A percentile compares a stretch with the other conserved stretches of the same genome.
These are phyloP conservation scores for Primulina eburnea DNA, from an alignment of 257 asterid genomes.

Conservation along the genomic window DNA sequence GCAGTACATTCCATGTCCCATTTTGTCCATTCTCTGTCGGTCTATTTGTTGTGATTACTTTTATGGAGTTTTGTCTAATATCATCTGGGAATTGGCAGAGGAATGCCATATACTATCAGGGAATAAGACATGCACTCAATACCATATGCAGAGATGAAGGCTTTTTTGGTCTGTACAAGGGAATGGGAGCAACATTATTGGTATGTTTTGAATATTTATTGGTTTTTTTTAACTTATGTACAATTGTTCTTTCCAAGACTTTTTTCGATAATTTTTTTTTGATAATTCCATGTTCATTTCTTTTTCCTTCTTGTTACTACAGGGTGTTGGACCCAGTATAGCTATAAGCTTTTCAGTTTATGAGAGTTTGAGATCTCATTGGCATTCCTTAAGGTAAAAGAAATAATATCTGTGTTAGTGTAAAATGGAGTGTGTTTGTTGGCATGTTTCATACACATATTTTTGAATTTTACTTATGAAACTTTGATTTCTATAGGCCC, in stretches of 20 bases:
- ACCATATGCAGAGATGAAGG: slow-evolving; percentile 96
- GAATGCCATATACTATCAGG: slow-evolving; percentile 70
- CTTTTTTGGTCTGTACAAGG: slow-evolving; percentile 79
- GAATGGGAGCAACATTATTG: slow-evolving; percentile 90
- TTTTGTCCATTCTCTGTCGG: neutral
- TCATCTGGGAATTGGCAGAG: slow-evolving; percentile 44
- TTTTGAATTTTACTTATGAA: neutral
- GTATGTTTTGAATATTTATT: slow-evolving; percentile 33
- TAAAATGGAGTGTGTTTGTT: neutral
- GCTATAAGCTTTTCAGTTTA: slow-evolving; percentile 93
- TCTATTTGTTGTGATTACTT: slow-evolving; percentile 3
- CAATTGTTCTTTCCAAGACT: neutral
- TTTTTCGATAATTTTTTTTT: neutral
- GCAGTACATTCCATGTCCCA: slow-evolving; percentile 2
- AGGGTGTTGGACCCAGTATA: slow-evolving; percentile 96
- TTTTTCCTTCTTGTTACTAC: slow-evolving; percentile 24
- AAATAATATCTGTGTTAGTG: neutral
- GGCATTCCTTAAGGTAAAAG: slow-evolving; percentile 61
- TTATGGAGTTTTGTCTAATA: slow-evolving; percentile 6
- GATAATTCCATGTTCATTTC: slow-evolving; percentile 6
- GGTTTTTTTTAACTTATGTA: slow-evolving; percentile 5
- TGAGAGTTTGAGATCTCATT: slow-evolving; percentile 62
- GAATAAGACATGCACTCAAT: slow-evolving; percentile 70
- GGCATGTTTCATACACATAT: neutral
- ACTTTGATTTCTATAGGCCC: slow-evolving; percentile 45